Evolutionary conservation across 2,329 filamentous ascomycete species (phyloP).

Genomic region (Colletotrichum sojae): DNA sequence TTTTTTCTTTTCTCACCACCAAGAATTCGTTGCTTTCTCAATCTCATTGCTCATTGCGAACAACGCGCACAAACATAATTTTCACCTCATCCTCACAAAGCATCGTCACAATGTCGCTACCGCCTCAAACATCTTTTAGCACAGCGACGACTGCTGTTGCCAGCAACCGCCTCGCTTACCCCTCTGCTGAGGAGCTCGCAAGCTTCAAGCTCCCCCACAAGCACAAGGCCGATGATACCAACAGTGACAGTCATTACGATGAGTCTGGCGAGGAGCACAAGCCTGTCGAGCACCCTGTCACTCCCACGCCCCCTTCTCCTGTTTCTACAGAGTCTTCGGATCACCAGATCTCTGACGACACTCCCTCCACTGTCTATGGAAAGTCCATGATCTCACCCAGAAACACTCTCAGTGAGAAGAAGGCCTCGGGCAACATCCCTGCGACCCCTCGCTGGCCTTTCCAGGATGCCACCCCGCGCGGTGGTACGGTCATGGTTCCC

Average conservation of each 20-base stretch:
- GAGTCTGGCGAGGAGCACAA: not conserved
- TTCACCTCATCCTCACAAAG: constrained; percentile 4
- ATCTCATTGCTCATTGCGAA: not conserved
- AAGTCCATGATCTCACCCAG: constrained; percentile 29
- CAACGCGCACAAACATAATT: not conserved
- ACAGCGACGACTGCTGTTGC: constrained; percentile 24
- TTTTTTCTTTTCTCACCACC: not conserved
- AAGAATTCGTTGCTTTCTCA: too few relatives aligned
- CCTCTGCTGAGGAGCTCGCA: constrained; percentile 20
- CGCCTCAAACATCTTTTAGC: constrained; percentile 27
- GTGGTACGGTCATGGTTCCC: constrained; percentile 24
- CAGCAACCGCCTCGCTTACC: constrained; percentile 10
- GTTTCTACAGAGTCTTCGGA: constrained; percentile 22
- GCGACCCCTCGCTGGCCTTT: constrained; percentile 34
- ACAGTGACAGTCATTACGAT: constrained; percentile 3
- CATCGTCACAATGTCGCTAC: constrained; percentile 19
- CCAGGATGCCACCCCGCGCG: constrained; percentile 31
- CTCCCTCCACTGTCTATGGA: constrained; percentile 21
- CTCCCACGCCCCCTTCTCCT: constrained; percentile 29
- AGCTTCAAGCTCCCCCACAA: constrained; percentile 23
- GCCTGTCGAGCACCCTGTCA: not conserved
- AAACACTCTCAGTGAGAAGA: constrained; percentile 2
- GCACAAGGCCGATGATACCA: not conserved
- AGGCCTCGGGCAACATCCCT: not conserved
- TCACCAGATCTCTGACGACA: constrained; percentile 17